A percentile compares a stretch with the other conserved stretches of the same genome.
These are phyloP conservation scores for Neopestalotiopsis rosae DNA, from an alignment of 2,329 filamentous ascomycete species.

Conservation along the genomic window DNA sequence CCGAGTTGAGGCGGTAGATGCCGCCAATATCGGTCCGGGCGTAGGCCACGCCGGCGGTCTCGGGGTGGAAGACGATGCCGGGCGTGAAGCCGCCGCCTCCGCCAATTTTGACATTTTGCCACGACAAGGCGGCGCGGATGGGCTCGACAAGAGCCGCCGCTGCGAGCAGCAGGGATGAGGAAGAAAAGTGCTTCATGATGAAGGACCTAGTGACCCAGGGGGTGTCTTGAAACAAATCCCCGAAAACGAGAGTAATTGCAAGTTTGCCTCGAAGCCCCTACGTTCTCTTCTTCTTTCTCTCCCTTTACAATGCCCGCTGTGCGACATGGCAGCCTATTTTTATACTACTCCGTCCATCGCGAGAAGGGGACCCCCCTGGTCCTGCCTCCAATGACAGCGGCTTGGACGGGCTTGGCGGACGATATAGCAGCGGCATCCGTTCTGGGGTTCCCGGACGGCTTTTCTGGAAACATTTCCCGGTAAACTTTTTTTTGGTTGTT, in stretches of 20 bases:
- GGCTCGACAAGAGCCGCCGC: constrained; percentile 26
- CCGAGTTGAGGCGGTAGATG: constrained; percentile 59
- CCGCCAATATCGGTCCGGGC: constrained; percentile 64
- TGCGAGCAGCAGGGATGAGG: constrained; percentile 19
- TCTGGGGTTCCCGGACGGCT: neutral
- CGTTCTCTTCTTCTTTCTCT: neutral
- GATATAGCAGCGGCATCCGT: neutral
- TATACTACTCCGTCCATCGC: neutral
- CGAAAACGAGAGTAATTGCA: neutral
- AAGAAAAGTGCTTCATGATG: constrained; percentile 16
- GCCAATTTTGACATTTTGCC: constrained; percentile 58
- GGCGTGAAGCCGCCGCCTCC: constrained; percentile 63
- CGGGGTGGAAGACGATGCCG: constrained; percentile 62
- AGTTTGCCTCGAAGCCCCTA: neutral
- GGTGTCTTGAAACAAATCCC: neutral
- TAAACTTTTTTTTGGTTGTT: neutral
- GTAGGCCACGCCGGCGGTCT: constrained; percentile 55
- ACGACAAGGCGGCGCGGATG: constrained; percentile 42
- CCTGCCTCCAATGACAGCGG: constrained; percentile 14
- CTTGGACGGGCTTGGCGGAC: neutral
- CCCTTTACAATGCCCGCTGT: neutral
- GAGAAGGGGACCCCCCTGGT: neutral
- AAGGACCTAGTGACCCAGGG: neutral
- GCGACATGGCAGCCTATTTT: neutral
- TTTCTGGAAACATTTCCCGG: neutral